Conservation (phyloP, 2,329 filamentous ascomycete genomes). For the Calycina herbarum region DNA sequence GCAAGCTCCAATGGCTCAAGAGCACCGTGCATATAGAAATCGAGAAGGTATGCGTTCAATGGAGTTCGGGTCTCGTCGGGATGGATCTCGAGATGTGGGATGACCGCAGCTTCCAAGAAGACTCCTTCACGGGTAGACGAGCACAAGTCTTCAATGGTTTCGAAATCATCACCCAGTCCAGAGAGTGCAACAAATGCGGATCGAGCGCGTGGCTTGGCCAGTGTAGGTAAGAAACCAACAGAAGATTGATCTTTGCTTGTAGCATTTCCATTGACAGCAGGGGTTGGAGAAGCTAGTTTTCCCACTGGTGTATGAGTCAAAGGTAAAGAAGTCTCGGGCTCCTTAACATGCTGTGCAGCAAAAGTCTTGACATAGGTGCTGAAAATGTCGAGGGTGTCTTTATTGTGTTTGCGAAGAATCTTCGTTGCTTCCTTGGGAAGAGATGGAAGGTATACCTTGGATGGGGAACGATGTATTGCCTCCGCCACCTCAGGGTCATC, state of each 20-base stretch:
- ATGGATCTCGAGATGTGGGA: slow-evolving; percentile 66
- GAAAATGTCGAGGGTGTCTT: slow-evolving; percentile 65
- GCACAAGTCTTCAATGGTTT: slow-evolving; percentile 67
- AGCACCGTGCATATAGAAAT: slow-evolving; percentile 77
- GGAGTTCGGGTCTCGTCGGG: slow-evolving; percentile 52
- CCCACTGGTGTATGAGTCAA: slow-evolving; percentile 33
- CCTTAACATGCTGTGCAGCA: slow-evolving; percentile 57
- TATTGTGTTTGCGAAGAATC: slow-evolving; percentile 62
- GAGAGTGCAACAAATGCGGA: slow-evolving; percentile 74
- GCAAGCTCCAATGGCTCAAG: slow-evolving; percentile 57
- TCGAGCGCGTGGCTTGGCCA: slow-evolving; percentile 50
- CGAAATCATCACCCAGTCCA: slow-evolving; percentile 63
- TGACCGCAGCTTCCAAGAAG: slow-evolving; percentile 72
- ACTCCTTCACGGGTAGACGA: slow-evolving; percentile 63
- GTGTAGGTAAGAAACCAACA: slow-evolving; percentile 30
- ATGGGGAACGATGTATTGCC: slow-evolving; percentile 57
- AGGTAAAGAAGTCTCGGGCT: slow-evolving; percentile 34
- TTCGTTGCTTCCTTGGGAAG: slow-evolving; percentile 58
- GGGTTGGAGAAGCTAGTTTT: slow-evolving; percentile 9
- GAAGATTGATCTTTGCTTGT: slow-evolving; percentile 6
- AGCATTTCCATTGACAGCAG: slow-evolving; percentile 19
- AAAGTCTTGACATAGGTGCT: slow-evolving; percentile 69
- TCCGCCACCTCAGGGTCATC: slow-evolving; percentile 50
- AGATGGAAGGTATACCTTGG: slow-evolving; percentile 63
- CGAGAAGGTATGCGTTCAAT: slow-evolving; percentile 68